Evolutionary conservation across 2,329 filamentous ascomycete genomes (phyloP).

Genomic region (Geosmithia morbida): DNA sequence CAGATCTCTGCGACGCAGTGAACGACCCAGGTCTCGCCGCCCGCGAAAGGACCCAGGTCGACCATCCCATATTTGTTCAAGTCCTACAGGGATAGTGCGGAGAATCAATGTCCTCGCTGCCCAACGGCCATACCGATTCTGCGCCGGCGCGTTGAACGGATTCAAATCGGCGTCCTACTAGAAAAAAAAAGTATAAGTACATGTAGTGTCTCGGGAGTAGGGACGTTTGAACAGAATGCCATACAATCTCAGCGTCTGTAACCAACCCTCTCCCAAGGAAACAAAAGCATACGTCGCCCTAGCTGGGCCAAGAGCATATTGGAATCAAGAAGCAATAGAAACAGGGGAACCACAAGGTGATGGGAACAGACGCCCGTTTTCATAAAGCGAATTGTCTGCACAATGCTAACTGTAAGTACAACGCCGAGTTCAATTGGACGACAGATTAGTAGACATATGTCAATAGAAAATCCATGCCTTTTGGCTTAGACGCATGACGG

Average conservation of each 20-base stretch:
- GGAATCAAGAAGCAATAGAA: neutral
- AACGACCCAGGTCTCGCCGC: neutral
- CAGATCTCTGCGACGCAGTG: neutral
- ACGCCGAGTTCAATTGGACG: too few species aligned
- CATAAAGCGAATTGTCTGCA: too few species aligned
- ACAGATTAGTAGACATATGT: too few species aligned
- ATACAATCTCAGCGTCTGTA: neutral
- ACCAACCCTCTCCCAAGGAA: neutral
- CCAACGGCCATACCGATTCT: neutral
- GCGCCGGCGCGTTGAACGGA: neutral
- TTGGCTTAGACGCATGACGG: too few species aligned
- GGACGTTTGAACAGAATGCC: neutral
- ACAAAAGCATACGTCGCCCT: neutral
- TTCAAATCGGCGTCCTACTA: neutral
- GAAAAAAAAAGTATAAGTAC: too few species aligned
- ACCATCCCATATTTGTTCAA: neutral
- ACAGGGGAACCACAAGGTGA: too few species aligned
- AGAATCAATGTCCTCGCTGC: neutral
- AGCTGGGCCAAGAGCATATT: neutral
- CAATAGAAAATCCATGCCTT: too few species aligned
- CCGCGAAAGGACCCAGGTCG: neutral
- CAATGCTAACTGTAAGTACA: too few species aligned
- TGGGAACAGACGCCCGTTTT: too few species aligned
- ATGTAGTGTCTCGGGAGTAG: neutral
- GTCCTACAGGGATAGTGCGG: neutral